phyloP scores from a whole-genome alignment of 495 filamentous ascomycete genomes.

The Tuber borchii region DNA sequence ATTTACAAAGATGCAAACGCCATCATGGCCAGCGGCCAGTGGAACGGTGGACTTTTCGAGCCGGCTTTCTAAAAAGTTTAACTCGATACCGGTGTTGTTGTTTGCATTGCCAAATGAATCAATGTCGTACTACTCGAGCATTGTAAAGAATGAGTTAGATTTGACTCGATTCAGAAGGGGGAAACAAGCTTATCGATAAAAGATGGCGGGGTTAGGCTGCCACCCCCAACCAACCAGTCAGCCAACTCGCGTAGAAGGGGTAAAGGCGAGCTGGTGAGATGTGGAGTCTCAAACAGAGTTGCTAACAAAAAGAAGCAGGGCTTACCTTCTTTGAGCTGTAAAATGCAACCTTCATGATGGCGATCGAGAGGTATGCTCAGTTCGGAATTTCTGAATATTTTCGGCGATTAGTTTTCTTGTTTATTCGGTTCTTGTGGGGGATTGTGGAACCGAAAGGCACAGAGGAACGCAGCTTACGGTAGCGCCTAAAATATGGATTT shows the following conservation, averaged over 20 bases:
- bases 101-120: constrained; percentile 34
- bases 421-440: background rate
- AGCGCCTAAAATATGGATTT: background rate
- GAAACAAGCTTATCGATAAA: constrained; percentile 26
- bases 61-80: constrained; percentile 34
- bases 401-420: background rate
- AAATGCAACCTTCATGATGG: constrained; percentile 38
- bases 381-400: background rate
- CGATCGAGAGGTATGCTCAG: background rate
- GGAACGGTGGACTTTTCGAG: constrained; percentile 48
- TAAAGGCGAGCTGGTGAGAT: background rate
- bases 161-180: background rate
- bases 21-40: constrained; percentile 51
- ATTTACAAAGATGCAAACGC: constrained; percentile 68
- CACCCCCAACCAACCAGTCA: background rate
- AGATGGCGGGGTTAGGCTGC: background rate
- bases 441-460: background rate
- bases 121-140: constrained; percentile 36
- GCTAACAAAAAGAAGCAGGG: background rate
- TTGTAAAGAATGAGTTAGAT: constrained; percentile 10
- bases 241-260: background rate
- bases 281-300: background rate
- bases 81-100: constrained; percentile 16
- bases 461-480: background rate
- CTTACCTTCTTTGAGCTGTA: constrained; percentile 41